Percentiles rank a stretch among this genome's conserved stretches.
phyloP scores from a whole-genome alignment of 768 basidiomycete species.

The Panus rudis region DNA sequence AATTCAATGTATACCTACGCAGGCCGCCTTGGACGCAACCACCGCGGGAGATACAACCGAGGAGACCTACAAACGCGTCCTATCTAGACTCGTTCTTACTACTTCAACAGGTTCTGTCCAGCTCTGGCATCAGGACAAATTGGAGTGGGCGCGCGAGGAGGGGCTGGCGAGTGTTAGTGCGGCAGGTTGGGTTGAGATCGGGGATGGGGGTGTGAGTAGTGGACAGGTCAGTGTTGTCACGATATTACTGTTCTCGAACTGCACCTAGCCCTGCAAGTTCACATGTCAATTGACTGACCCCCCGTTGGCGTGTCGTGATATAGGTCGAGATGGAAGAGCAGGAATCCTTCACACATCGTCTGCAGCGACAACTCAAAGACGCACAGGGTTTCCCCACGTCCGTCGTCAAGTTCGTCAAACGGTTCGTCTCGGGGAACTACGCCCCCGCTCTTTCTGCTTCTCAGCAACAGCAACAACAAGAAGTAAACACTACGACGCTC shows the following conservation, averaged over 20 bases:
- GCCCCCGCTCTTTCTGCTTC: conserved; percentile 36
- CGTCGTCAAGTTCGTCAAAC: conserved; percentile 53
- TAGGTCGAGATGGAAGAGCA: no score
- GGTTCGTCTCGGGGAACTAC: conserved; percentile 67
- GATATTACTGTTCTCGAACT: no score
- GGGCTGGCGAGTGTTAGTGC: conserved; percentile 55
- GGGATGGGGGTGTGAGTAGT: no score
- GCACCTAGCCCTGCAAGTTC: no score
- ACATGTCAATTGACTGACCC: no score
- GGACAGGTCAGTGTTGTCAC: no score
- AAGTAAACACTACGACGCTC: conserved; percentile 30
- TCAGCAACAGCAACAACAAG: no score
- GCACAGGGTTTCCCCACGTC: conserved; percentile 69
- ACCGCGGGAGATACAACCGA: no score
- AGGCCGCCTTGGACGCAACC: conserved; percentile 51
- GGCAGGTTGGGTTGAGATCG: conserved; percentile 63
- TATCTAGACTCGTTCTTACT: conserved; percentile 46
- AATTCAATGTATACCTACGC: neutral
- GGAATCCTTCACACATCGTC: conserved; percentile 44
- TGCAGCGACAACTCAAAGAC: conserved; percentile 52
- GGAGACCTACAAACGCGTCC: conserved; percentile 27
- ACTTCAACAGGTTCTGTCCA: conserved; percentile 76
- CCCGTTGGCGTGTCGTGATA: no score
- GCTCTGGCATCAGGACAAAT: conserved; percentile 54
- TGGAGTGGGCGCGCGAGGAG: conserved; percentile 80